Conservation (phyloP, 352 stramenopile genomes). For the Globisporangium takayamanum region DNA sequence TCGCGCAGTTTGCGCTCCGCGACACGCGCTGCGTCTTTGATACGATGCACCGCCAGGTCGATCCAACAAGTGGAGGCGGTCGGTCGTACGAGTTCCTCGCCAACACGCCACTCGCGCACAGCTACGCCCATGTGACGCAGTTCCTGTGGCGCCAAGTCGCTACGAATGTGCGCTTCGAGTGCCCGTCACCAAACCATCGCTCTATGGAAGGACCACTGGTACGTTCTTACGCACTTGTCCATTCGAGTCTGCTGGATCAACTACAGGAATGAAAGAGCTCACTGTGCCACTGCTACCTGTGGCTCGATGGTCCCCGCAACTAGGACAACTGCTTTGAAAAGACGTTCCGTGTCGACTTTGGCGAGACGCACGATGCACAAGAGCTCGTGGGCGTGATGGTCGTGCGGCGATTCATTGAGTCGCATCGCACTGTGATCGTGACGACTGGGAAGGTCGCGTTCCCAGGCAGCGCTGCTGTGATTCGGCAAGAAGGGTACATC, state of each 20-base stretch:
- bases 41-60: not conserved
- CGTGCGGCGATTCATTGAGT: constrained; percentile 1
- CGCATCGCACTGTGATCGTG: not conserved
- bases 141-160: constrained; percentile 1
- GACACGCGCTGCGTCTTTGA: not conserved
- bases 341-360: not conserved
- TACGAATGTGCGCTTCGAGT: not conserved
- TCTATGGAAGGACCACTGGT: not conserved
- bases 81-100: not conserved
- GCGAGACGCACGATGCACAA: not conserved
- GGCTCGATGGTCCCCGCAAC: no score
- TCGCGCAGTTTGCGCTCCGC: not conserved
- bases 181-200: not conserved
- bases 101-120: constrained; percentile 1
- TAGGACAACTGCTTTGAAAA: constrained; percentile 1
- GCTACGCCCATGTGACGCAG: not conserved
- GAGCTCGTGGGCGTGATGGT: not conserved
- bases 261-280: no score
- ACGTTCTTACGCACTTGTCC: not conserved
- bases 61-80: not conserved
- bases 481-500: constrained; percentile 3
- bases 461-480: not conserved
- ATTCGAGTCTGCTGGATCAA: no score
- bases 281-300: no score
- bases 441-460: not conserved